Percentiles rank a stretch among this genome's conserved stretches.
Evolutionary conservation across 306 rosid species (phyloP).

Genomic region (Sphenostylis stenocarpa): DNA sequence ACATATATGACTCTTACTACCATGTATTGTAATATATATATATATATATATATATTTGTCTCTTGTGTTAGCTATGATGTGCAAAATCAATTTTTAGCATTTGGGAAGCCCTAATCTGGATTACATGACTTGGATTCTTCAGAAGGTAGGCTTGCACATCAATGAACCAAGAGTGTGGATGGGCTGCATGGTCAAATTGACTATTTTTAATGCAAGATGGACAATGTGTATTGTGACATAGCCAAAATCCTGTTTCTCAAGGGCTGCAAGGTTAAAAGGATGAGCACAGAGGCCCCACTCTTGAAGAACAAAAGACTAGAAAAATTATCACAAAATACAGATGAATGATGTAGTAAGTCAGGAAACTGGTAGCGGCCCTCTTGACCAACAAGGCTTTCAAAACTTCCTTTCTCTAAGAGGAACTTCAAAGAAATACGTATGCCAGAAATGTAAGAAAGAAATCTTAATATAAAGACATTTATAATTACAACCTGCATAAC

Average conservation of each 20-base stretch:
- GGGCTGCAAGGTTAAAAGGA: not conserved
- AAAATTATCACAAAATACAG: no score
- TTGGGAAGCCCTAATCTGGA: no score
- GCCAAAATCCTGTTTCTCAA: not conserved
- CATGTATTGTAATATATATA: not conserved
- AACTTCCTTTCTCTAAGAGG: not conserved
- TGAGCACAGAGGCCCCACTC: not conserved
- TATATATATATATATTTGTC: no score
- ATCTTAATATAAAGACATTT: not conserved
- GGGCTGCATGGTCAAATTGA: not conserved
- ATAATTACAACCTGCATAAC: no score
- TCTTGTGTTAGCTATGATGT: slow-evolving; percentile 1
- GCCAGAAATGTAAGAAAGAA: not conserved
- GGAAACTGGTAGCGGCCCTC: not conserved
- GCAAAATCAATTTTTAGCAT: not conserved
- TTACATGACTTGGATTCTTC: no score
- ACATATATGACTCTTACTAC: not conserved
- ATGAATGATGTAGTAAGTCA: no score
- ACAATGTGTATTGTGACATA: not conserved
- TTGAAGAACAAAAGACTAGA: no score
- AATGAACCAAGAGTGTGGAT: not conserved
- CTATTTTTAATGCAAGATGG: not conserved
- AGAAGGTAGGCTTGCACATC: no score
- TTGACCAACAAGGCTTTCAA: not conserved
- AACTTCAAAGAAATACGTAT: not conserved